Percentiles rank a stretch among this genome's conserved stretches.
These are phyloP conservation scores for Cornus controversa DNA, from an alignment of 148 eudicot genomes.

Conservation along the genomic window DNA sequence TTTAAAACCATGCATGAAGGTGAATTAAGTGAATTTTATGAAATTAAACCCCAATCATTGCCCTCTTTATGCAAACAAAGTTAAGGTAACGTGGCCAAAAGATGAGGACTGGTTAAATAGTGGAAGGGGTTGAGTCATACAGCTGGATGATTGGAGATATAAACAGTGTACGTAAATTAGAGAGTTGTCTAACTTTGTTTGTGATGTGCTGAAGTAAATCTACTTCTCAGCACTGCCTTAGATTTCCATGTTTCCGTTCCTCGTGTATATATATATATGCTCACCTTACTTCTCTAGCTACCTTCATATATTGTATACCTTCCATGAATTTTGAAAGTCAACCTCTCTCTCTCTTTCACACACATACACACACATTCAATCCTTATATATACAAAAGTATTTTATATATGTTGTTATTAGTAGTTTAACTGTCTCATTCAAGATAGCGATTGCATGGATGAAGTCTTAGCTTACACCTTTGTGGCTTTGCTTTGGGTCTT, in stretches of 20 bases:
- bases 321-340: no score
- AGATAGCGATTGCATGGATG: not conserved
- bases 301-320: no score
- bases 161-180: not conserved
- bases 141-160: slow-evolving; percentile 17
- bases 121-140: not conserved
- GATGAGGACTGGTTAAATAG: no score
- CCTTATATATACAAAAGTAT: no score
- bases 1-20: no score
- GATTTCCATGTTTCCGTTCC: slow-evolving; percentile 9
- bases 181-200: not conserved
- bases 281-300: no score
- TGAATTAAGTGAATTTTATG: no score
- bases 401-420: no score
- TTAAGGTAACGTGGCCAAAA: no score
- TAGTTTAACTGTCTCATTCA: not conserved
- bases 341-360: not conserved
- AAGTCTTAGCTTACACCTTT: not conserved
- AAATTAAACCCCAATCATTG: no score
- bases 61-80: no score
- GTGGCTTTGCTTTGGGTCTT: no score
- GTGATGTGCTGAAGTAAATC: not conserved
- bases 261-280: not conserved
- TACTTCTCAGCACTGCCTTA: not conserved
- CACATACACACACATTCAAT: not conserved